phyloP scores from a whole-genome alignment of 2,329 filamentous ascomycete genomes.

The Delphinella strobiligena region DNA sequence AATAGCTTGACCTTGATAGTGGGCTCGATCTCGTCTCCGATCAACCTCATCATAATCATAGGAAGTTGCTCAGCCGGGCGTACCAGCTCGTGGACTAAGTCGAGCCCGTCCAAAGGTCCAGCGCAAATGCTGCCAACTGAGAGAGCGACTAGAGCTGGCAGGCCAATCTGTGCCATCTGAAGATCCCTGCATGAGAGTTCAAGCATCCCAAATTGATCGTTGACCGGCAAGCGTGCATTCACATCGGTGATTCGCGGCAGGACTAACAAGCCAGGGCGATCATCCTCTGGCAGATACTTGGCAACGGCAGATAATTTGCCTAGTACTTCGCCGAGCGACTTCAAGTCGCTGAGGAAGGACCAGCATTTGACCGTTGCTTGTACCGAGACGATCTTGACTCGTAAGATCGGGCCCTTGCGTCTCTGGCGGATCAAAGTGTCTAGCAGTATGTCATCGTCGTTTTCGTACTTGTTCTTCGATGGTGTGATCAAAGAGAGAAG shows the following conservation, averaged over 20 bases:
- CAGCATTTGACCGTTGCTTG: constrained; percentile 52
- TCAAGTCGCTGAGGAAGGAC: constrained; percentile 54
- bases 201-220: constrained; percentile 55
- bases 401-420: constrained; percentile 71
- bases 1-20: constrained; percentile 78
- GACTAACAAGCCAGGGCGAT: constrained; percentile 76
- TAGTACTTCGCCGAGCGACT: constrained; percentile 64
- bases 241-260: constrained; percentile 55
- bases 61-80: constrained; percentile 36
- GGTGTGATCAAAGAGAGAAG: constrained; percentile 80
- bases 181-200: constrained; percentile 46
- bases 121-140: constrained; percentile 53
- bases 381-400: constrained; percentile 53
- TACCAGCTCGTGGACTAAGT: constrained; percentile 56
- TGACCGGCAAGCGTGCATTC: constrained; percentile 50
- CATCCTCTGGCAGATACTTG: constrained; percentile 92
- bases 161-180: constrained; percentile 68
- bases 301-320: constrained; percentile 73
- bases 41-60: constrained; percentile 77
- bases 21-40: constrained; percentile 90
- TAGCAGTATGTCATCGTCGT: constrained; percentile 86
- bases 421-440: constrained; percentile 81
- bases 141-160: constrained; percentile 73
- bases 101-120: constrained; percentile 54
- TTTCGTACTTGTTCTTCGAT: constrained; percentile 79